phyloP scores from a whole-genome alignment of 73 alveolate species.

The Paramecium sonneborni region DNA sequence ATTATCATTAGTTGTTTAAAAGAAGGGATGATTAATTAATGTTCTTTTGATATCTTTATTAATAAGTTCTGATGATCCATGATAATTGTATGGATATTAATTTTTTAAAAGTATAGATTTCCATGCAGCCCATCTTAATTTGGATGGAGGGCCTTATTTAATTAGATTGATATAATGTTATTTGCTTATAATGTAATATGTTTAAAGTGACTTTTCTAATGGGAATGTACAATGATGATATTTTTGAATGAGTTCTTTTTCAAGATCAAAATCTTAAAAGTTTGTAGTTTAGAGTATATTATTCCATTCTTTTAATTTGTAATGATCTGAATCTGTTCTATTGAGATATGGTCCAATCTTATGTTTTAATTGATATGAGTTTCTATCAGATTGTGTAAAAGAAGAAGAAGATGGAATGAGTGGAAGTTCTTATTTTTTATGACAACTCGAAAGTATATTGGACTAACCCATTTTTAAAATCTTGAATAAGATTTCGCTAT shows the following conservation, averaged over 20 bases:
- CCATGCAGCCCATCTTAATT: slow-evolving; percentile 6
- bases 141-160: background rate
- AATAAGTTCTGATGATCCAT: background rate
- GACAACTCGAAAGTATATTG: background rate
- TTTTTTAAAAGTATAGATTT: background rate
- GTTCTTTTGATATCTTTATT: slow-evolving; percentile 39
- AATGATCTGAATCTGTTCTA: background rate
- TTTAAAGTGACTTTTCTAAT: background rate
- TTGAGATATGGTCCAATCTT: background rate
- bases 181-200: background rate
- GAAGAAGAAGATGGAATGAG: background rate
- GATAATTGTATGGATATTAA: background rate
- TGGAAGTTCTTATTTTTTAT: background rate
- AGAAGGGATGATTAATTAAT: background rate
- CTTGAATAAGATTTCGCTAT: background rate
- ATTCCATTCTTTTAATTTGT: background rate
- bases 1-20: background rate
- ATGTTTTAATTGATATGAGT: background rate
- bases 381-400: background rate
- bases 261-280: background rate
- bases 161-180: background rate
- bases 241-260: background rate
- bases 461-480: background rate
- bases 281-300: background rate
- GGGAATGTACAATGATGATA: background rate